Percentiles rank a stretch among this genome's conserved stretches.
Evolutionary conservation across 129 eudicot genomes (phyloP).

Genomic region (Deinandra increscens): DNA sequence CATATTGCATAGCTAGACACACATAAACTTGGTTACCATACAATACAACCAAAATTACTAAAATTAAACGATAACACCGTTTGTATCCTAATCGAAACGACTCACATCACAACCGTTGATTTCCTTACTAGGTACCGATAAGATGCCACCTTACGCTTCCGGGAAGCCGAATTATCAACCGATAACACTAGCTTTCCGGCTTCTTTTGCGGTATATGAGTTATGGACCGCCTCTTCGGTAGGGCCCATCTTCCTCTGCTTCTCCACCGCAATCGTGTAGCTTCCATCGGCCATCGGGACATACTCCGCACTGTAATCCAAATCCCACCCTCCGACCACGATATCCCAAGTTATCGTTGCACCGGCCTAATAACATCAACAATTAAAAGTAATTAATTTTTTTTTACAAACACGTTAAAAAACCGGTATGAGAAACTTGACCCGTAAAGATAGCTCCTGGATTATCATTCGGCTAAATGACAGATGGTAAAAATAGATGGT

Average conservation of each 20-base stretch:
- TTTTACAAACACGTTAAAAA: no score
- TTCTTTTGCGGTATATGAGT: slow-evolving; percentile 68
- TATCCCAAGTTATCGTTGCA: slow-evolving; percentile 84
- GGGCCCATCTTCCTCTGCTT: slow-evolving; percentile 52
- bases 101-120: slow-evolving; percentile 36
- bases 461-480: no score
- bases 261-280: slow-evolving; percentile 81
- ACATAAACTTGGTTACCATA: slow-evolving; percentile 18
- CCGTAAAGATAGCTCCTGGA: no score
- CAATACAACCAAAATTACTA: slow-evolving; percentile 27
- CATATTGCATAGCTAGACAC: slow-evolving; percentile 23
- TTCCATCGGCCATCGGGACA: slow-evolving; percentile 55
- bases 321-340: slow-evolving; percentile 97
- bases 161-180: slow-evolving; percentile 70
- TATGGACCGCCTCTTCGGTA: slow-evolving; percentile 61
- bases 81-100: not conserved
- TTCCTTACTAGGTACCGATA: slow-evolving; percentile 82
- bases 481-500: no score
- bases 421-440: no score
- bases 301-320: slow-evolving; percentile 82
- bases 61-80: slow-evolving; percentile 14
- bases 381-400: not conserved
- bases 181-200: slow-evolving; percentile 81
- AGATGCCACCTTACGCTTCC: slow-evolving; percentile 75
- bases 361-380: slow-evolving; percentile 51